phyloP scores from a whole-genome alignment of 1,284 basidiomycete genomes.

The Cryptococcus floricola region DNA sequence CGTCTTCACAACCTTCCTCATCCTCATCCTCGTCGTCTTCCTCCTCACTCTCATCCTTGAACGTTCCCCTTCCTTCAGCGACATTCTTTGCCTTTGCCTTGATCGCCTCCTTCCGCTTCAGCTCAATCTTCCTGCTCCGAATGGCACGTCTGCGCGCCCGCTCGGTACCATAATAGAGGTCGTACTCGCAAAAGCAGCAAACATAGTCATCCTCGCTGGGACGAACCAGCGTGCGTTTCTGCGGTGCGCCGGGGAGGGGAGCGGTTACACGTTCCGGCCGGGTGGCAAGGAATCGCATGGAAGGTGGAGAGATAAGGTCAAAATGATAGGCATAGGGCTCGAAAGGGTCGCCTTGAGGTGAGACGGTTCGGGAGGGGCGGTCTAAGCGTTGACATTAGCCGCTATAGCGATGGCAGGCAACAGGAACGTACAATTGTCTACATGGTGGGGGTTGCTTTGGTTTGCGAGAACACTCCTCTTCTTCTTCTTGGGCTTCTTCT shows the following conservation, averaged over 20 bases:
- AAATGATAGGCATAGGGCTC: slow-evolving; percentile 35
- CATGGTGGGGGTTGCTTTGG: slow-evolving; percentile 83
- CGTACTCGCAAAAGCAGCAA: slow-evolving; percentile 81
- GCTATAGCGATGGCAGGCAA: not conserved
- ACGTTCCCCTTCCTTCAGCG: slow-evolving; percentile 33
- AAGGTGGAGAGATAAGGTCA: slow-evolving; percentile 43
- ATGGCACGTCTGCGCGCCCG: slow-evolving; percentile 63
- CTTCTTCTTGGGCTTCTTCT: slow-evolving; percentile 70
- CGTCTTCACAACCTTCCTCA: slow-evolving; percentile 13
- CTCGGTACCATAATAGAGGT: slow-evolving; percentile 71
- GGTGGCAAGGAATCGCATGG: slow-evolving; percentile 40
- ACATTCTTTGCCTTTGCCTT: slow-evolving; percentile 64
- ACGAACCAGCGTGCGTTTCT: slow-evolving; percentile 34
- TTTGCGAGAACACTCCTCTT: slow-evolving; percentile 78
- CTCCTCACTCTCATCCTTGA: slow-evolving; percentile 22
- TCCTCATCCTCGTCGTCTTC: slow-evolving; percentile 26
- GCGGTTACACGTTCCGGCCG: slow-evolving; percentile 21
- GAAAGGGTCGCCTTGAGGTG: slow-evolving; percentile 28
- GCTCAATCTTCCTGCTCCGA: slow-evolving; percentile 69
- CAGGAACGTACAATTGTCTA: slow-evolving; percentile 59
- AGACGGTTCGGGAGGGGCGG: slow-evolving; percentile 35
- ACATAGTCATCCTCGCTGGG: slow-evolving; percentile 75
- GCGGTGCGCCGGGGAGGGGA: slow-evolving; percentile 15
- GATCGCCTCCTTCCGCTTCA: slow-evolving; percentile 67
- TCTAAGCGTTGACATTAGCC: slow-evolving; percentile 26